phyloP scores from a whole-genome alignment of 2,329 filamentous ascomycete species.

The Cladosporium halotolerans region DNA sequence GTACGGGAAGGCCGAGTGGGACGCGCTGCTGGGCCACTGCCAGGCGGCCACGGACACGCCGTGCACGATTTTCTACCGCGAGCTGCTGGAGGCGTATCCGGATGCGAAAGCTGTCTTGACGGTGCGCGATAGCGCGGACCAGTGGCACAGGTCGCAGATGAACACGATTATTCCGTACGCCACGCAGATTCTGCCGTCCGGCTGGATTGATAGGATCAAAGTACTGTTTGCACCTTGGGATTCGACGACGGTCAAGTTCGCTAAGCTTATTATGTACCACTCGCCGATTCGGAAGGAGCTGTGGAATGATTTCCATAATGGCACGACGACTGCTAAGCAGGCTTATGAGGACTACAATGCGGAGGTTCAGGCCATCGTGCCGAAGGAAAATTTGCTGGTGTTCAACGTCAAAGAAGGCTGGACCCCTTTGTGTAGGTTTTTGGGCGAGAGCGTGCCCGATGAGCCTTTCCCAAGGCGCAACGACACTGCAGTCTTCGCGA shows the following conservation, averaged over 20 bases:
- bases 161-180: slow-evolving; percentile 3
- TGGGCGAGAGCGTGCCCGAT: background rate
- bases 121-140: slow-evolving; percentile 21
- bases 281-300: background rate
- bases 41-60: slow-evolving; percentile 32
- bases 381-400: slow-evolving; percentile 10
- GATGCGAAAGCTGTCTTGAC: slow-evolving; percentile 33
- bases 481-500: background rate
- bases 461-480: background rate
- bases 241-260: background rate
- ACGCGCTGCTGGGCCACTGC: slow-evolving; percentile 28
- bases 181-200: background rate
- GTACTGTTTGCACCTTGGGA: background rate
- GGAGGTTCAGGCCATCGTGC: slow-evolving; percentile 1
- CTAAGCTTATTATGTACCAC: background rate
- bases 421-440: slow-evolving; percentile 1
- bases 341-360: slow-evolving; percentile 11
- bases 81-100: slow-evolving; percentile 32
- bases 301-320: slow-evolving; percentile 1
- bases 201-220: background rate
- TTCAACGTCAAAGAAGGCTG: slow-evolving; percentile 12
- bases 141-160: slow-evolving; percentile 2
- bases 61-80: slow-evolving; percentile 29
- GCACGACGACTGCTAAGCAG: slow-evolving; percentile 9
- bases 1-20: slow-evolving; percentile 23